A percentile compares a stretch with the other conserved stretches of the same genome.
phyloP scores from a whole-genome alignment of 2,329 filamentous ascomycete species.

The Didymella lethalis region DNA sequence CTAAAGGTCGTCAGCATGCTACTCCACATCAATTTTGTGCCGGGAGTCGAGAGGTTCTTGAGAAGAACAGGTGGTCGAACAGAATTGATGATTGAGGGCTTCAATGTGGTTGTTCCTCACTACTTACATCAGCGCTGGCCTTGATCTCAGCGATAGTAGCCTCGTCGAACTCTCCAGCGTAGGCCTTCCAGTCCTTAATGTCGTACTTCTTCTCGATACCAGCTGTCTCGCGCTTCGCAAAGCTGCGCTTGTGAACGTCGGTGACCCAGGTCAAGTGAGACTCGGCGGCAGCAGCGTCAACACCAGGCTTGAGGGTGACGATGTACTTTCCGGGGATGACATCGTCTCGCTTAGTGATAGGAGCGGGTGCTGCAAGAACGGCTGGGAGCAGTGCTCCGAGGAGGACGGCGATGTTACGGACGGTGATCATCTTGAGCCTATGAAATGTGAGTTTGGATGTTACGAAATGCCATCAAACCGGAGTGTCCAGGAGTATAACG shows the following conservation, averaged over 20 bases:
- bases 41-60: neutral
- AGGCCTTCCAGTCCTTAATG: constrained; percentile 56
- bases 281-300: constrained; percentile 35
- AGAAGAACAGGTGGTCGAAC: neutral
- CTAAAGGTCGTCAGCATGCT: constrained; percentile 6
- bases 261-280: constrained; percentile 45
- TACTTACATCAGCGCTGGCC: constrained; percentile 28
- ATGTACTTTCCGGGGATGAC: constrained; percentile 35
- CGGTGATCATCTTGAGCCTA: constrained; percentile 23
- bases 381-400: constrained; percentile 22
- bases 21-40: neutral
- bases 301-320: constrained; percentile 33
- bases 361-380: constrained; percentile 23
- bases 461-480: neutral
- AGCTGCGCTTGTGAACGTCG: constrained; percentile 50
- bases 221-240: constrained; percentile 44
- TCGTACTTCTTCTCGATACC: constrained; percentile 55
- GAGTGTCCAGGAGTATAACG: constrained; percentile 1
- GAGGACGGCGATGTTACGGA: constrained; percentile 20
- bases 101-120: neutral
- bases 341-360: constrained; percentile 25
- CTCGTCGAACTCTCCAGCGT: constrained; percentile 58
- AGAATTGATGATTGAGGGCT: neutral
- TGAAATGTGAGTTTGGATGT: neutral
- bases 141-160: constrained; percentile 54